Base-by-base conservation (phyloP, 208 protist genomes). In the Trichomonas gallinae region DNA sequence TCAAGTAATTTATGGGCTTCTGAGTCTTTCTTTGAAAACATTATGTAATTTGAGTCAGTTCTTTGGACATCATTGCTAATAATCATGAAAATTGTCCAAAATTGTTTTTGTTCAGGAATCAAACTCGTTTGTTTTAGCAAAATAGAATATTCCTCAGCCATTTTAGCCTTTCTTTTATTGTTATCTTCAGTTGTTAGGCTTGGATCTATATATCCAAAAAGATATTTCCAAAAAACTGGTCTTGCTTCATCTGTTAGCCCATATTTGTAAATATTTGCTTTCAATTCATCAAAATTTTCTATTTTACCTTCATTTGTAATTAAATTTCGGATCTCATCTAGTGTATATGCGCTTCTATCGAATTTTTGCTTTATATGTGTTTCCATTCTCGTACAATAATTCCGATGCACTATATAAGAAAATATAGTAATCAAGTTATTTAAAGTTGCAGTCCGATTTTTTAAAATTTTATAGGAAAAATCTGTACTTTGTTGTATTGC, bases 1-100 rank as follows among this genome's bases (percentile, higher is more conserved):
- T 99, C 98, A 36, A 99, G 97, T 34, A 91, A 38, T 11, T 26
- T 4, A 34, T 44, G 42, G 8, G 34, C 42, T 34, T 36, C 40
- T 11, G 9, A 38, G 48, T 91, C 17, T 34, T 91, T 23, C 2
- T 0, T 9, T 49, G 45, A 23, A 31, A 91, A 91, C 11, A 38
- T 11, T 34, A 23, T 17, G 2, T 21, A 11, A 26, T 48, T 1
- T n/a, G 40, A 3, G 23, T 91, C 83, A 9, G 34, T 91, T 45
- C 83, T 9, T 45, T 21, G 4, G 11, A 91, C 83, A 91, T 91
- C 83, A n/a, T 91, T 91, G 0, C 0, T 21, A 34, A 91, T 91
- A 48, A 91, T n/a, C 1, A 48, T 31, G 34, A 49, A 0, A 34
- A 17, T 1, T 21, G 4, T 34, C 11, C 6, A 11, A 26, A 11